Conservation (phyloP, 192 early-diverging fungal genomes). For the Rhizophagus clarus region DNA sequence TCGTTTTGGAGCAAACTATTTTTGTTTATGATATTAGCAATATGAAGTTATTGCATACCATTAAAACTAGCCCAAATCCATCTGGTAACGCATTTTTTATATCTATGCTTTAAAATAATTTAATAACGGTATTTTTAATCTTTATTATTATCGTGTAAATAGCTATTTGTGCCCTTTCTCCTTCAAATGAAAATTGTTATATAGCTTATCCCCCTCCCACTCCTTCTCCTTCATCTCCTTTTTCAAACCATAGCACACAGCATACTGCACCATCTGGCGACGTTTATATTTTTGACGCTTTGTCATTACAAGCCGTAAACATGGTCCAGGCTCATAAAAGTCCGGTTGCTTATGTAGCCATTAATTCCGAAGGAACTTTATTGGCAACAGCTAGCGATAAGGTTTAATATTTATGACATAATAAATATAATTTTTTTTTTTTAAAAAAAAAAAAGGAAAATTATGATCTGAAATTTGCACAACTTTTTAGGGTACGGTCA, state of each 20-base stretch:
- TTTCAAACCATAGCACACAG: slow-evolving; percentile 49
- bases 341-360: slow-evolving; percentile 80
- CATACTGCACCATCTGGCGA: slow-evolving; percentile 67
- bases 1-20: slow-evolving; percentile 94
- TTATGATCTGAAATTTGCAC: slow-evolving; percentile 13
- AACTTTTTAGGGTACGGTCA: slow-evolving; percentile 81
- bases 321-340: slow-evolving; percentile 97
- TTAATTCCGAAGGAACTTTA: slow-evolving; percentile 90
- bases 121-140: not conserved
- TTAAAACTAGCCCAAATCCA: slow-evolving; percentile 94
- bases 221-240: slow-evolving; percentile 58
- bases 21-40: slow-evolving; percentile 98
- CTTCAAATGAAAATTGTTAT: slow-evolving; percentile 92
- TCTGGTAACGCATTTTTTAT: slow-evolving; percentile 53
- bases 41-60: slow-evolving; percentile 95
- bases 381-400: slow-evolving; percentile 96
- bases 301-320: slow-evolving; percentile 85
- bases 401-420: slow-evolving; percentile 47
- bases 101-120: not conserved
- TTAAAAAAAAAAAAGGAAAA: too few species aligned
- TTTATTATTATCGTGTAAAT: slow-evolving; percentile 2
- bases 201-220: slow-evolving; percentile 90
- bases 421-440: not conserved
- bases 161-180: slow-evolving; percentile 90
- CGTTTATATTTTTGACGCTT: slow-evolving; percentile 91